Base-by-base conservation (phyloP, 192 early-diverging fungal species). In the Mortierella antarctica region DNA sequence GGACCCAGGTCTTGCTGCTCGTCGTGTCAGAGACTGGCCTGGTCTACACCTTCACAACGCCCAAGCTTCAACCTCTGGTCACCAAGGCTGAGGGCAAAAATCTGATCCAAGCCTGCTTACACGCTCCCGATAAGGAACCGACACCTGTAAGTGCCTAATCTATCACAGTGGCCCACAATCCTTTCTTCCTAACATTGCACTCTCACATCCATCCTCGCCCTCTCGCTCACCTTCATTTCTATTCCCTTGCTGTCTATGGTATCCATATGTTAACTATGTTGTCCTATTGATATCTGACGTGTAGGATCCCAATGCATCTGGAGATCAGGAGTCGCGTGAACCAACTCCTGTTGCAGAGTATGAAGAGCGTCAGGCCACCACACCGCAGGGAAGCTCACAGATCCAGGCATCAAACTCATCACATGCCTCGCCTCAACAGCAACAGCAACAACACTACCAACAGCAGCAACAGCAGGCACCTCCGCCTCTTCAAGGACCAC, bases 11-110 rank as follows among this genome's bases (percentile, higher is more conserved):
- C 11, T 85, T 98, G 47, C 87, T 98, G 46, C 82, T 98, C 63
- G 95, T 98, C 15, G 96, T 96, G 48, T 96, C 95, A 10, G 96
- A 98, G 82, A 97, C 96, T 53, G 96, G 96, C 23, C 92, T 96
- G 49, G 96, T 98, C 11, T 97, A 97, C 83, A 97, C 95, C 15
- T 97, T 96, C 81, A 95, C 96, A 8, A 98, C 96, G 23, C 93
- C 93, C 46, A 96, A 96, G 85, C 88, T 98, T 56, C 95, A 96
- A 82, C 95, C 96, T 10, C 87, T 98, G 21, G 95, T 98, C 65
- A 95, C 95, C 21, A 93, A 96, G 83, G 85, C 93, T 11, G 94
- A 97, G 71, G 96, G 95, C 57, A 96, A 97, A 82, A 94, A 93
- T 66, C 86, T 97, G 54, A 98, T 98, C 82, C 96, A 98, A 81